Percentiles rank a stretch among this genome's conserved stretches.
Conservation (phyloP, 1,284 basidiomycete species). For the Fistulina hepatica region DNA sequence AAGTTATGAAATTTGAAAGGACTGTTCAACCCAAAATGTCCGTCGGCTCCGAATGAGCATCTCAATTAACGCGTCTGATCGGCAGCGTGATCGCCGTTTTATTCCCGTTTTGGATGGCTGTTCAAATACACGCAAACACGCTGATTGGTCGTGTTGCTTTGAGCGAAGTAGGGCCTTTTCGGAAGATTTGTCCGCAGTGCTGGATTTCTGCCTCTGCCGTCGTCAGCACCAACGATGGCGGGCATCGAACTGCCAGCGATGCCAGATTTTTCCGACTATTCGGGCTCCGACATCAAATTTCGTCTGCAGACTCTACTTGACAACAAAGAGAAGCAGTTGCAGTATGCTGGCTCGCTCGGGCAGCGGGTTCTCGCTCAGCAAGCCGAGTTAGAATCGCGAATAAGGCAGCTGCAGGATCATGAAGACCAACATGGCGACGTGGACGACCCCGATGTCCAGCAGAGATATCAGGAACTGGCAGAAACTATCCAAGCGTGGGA, state of each 20-base stretch:
- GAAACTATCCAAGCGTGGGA: conserved; percentile 76
- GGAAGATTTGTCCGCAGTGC: no score
- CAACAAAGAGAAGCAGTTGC: conserved; percentile 81
- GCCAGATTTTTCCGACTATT: conserved; percentile 34
- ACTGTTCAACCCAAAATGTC: no score
- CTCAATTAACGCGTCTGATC: no score
- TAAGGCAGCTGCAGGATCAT: conserved; percentile 66
- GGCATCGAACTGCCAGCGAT: conserved; percentile 19
- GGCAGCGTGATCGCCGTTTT: no score
- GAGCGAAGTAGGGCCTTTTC: no score
- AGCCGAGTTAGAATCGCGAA: conserved; percentile 81
- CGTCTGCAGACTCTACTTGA: conserved; percentile 76
- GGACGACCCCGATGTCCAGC: conserved; percentile 56
- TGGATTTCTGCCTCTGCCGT: no score
- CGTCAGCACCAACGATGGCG: no score
- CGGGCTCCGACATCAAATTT: conserved; percentile 55
- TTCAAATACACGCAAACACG: no score
- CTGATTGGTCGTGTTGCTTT: no score
- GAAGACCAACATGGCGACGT: conserved; percentile 45
- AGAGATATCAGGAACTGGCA: conserved; percentile 67
- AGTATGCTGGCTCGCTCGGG: conserved; percentile 81
- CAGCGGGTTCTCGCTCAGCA: conserved; percentile 87
- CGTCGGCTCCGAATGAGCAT: no score
- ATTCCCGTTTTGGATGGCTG: no score
- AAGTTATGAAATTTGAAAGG: no score